Base-by-base conservation (phyloP, 225 moss, liverwort and hornwort genomes). In the Pleurozium schreberi region DNA sequence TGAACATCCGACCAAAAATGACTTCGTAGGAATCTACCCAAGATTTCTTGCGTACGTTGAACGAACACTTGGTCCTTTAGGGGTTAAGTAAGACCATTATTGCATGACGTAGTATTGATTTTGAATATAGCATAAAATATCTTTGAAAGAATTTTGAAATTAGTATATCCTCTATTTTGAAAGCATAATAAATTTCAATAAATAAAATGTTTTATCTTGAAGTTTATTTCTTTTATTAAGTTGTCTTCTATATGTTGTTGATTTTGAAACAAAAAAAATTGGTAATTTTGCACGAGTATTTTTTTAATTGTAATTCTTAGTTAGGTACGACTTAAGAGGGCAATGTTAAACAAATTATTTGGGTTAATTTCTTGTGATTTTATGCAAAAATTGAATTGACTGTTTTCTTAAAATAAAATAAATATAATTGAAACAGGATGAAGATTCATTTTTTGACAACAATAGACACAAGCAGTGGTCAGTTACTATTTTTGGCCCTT, bases 391-490 rank as follows among this genome's bases (percentile, higher is more conserved):
- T 14, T 30, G 5, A 59, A 49, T 30, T 14, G 7, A 17, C 38
- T 40, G 1, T 75, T 30, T 9, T 27, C 8, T 2, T 11, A 38
- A 47, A 13, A 23, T 11, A 38, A 47, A 13, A 23, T 75, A 8
- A 38, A 57, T 18, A 13, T 5, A 20, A 12, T 70, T 80, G 2
- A 42, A 18, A 53, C 11, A 94, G 85, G 42, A 27, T 16, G 69
- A 85, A 53, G 33, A 84, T 36, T 26, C 75, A 30, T 87, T 87
- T 40, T 34, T 89, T 45, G 79, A 92, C 49, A 91, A 84, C 16
- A 92, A 93, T 36, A 91, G 83, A 76, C 60, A 88, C 4, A 91
- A 92, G 18, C 18, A 82, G 20, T 92, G 92, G 92, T 89, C 89
- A 61, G 71, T 92, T 23, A 89, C 84, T 21, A 49, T 91, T 31